Evolutionary conservation across 2,329 filamentous ascomycete genomes (phyloP).

Genomic region (Penicillium sp.): DNA sequence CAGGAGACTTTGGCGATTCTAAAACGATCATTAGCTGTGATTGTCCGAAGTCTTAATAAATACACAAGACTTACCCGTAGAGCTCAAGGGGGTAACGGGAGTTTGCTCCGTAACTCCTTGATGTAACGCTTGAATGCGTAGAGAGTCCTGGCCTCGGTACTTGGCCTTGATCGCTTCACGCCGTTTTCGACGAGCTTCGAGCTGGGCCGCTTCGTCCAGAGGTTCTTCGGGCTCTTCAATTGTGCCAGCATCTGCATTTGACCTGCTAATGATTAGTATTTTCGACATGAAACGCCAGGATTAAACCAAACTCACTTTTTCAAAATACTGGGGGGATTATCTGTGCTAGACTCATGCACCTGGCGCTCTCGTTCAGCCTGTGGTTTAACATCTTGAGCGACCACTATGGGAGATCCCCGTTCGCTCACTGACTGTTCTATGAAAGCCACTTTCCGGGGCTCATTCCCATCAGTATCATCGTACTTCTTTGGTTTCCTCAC

Average conservation of each 20-base stretch:
- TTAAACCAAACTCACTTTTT: constrained; percentile 39
- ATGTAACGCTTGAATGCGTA: constrained; percentile 71
- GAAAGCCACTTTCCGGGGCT: constrained; percentile 41
- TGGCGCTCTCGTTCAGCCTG: constrained; percentile 66
- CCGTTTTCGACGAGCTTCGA: constrained; percentile 78
- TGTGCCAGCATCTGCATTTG: constrained; percentile 15
- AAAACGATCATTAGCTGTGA: constrained; percentile 41
- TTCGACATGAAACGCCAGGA: constrained; percentile 6
- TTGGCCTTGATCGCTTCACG: constrained; percentile 83
- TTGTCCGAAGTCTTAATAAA: background rate
- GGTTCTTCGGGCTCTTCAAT: constrained; percentile 49
- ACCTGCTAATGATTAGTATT: constrained; percentile 1
- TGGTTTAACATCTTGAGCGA: constrained; percentile 56
- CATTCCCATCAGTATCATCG: constrained; percentile 31
- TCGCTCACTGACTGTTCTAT: constrained; percentile 62
- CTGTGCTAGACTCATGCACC: constrained; percentile 47
- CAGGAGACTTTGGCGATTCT: constrained; percentile 23
- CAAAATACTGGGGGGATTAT: constrained; percentile 25
- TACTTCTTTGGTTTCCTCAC: constrained; percentile 36
- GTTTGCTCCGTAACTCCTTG: constrained; percentile 52
- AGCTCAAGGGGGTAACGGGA: constrained; percentile 43
- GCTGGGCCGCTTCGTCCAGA: constrained; percentile 76
- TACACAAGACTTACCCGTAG: background rate
- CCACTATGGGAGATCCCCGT: constrained; percentile 58
- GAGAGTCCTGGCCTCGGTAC: constrained; percentile 64